Evolutionary conservation across 2,329 filamentous ascomycete species (phyloP).

Genomic region (Cytospora piceae): DNA sequence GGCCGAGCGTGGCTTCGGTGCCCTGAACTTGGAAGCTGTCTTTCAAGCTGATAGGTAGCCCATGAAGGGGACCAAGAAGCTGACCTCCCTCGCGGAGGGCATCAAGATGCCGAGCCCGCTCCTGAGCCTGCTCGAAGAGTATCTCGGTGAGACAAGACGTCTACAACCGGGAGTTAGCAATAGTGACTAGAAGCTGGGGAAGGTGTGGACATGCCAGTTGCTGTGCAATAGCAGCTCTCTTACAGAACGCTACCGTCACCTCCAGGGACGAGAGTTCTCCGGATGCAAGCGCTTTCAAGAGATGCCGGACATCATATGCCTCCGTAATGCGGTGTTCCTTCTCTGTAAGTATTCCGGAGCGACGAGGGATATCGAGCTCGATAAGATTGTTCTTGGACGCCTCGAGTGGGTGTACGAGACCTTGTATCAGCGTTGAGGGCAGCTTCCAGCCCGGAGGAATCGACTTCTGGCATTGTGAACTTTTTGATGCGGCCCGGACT

Average conservation of each 20-base stretch:
- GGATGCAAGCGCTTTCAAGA: slow-evolving; percentile 21
- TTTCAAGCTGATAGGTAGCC: slow-evolving; percentile 29
- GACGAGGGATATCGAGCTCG: slow-evolving; percentile 19
- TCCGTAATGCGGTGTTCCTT: slow-evolving; percentile 29
- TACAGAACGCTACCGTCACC: slow-evolving; percentile 29
- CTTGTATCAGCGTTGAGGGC: slow-evolving; percentile 7
- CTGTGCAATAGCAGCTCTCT: slow-evolving; percentile 30
- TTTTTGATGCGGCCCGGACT: slow-evolving; percentile 19
- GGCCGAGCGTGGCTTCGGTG: slow-evolving; percentile 26
- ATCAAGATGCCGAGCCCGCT: slow-evolving; percentile 26
- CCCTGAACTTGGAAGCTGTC: slow-evolving; percentile 30
- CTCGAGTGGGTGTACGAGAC: slow-evolving; percentile 23
- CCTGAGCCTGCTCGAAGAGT: slow-evolving; percentile 26
- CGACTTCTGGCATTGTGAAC: slow-evolving; percentile 2
- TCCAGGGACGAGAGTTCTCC: slow-evolving; percentile 25
- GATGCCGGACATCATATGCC: slow-evolving; percentile 18
- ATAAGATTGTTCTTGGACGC: slow-evolving; percentile 26
- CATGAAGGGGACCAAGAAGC: slow-evolving; percentile 26
- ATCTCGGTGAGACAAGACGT: slow-evolving; percentile 30
- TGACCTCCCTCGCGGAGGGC: slow-evolving; percentile 16
- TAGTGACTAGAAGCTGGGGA: neutral
- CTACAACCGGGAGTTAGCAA: slow-evolving; percentile 5
- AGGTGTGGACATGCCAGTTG: slow-evolving; percentile 24
- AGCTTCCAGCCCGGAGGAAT: slow-evolving; percentile 28
- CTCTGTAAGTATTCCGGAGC: slow-evolving; percentile 25